Conservation (phyloP, 192 early-diverging fungal species). For the Geosiphon pyriformis region DNA sequence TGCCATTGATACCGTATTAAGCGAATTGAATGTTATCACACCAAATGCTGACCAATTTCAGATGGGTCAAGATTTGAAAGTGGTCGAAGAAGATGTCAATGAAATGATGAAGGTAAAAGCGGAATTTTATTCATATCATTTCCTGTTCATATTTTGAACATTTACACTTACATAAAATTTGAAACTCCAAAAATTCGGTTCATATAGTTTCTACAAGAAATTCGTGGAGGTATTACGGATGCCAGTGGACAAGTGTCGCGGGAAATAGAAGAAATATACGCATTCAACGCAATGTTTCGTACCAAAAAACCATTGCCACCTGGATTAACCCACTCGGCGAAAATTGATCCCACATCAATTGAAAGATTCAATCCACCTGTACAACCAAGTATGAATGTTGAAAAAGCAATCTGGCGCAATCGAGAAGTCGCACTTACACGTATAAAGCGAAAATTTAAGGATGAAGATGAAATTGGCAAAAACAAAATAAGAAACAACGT, state of each 20-base stretch:
- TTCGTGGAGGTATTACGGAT: neutral
- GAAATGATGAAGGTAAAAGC: neutral
- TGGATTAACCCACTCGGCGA: neutral
- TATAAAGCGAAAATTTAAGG: neutral
- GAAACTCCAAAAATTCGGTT: too few relatives aligned
- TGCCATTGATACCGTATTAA: neutral
- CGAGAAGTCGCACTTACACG: neutral
- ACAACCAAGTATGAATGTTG: neutral
- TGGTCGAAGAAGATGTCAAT: neutral
- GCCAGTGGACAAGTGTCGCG: neutral
- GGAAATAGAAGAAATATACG: neutral
- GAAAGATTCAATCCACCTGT: neutral
- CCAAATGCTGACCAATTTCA: constrained; percentile 5
- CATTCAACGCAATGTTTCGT: neutral
- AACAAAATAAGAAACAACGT: constrained; percentile 1
- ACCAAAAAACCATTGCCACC: neutral
- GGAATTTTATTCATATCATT: neutral
- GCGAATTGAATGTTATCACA: neutral
- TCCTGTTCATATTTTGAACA: neutral
- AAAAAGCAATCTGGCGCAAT: neutral
- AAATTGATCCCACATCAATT: neutral
- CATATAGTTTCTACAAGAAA: neutral
- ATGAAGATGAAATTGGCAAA: neutral
- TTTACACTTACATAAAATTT: too few relatives aligned
- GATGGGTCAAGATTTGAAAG: neutral